Percentiles rank a stretch among this genome's conserved stretches.
Evolutionary conservation across 106 monocot species (phyloP).

Genomic region (Dioscorea alata): DNA sequence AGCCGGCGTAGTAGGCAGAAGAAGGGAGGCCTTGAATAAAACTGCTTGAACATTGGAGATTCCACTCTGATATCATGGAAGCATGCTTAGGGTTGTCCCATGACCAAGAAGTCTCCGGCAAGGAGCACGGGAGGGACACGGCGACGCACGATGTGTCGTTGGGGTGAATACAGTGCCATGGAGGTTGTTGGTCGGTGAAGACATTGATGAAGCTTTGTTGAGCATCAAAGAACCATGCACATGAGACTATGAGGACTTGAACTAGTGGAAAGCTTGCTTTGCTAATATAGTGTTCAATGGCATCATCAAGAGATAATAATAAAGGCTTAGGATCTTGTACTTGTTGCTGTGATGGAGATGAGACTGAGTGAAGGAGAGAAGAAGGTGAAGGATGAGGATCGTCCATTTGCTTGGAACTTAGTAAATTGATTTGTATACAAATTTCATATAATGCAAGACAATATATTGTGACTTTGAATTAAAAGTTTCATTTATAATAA

Average conservation of each 20-base stretch:
- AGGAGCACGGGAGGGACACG: neutral
- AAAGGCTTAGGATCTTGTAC: too few relatives aligned
- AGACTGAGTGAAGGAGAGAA: too few relatives aligned
- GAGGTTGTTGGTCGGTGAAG: conserved; percentile 20
- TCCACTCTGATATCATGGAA: conserved; percentile 22
- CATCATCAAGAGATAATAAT: conserved; percentile 8
- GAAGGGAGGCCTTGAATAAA: conserved; percentile 12
- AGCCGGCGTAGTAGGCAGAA: conserved; percentile 29
- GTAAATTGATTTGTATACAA: too few relatives aligned
- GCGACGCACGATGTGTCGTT: neutral
- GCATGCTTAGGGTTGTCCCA: conserved; percentile 7
- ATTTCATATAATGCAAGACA: too few relatives aligned
- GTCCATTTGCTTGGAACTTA: too few relatives aligned
- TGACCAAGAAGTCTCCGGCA: conserved; percentile 10
- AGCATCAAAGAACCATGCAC: conserved; percentile 23
- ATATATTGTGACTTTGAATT: too few relatives aligned
- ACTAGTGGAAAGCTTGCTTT: conserved; percentile 15
- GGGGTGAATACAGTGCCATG: conserved; percentile 19
- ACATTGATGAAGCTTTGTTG: conserved; percentile 40
- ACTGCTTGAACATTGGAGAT: conserved; percentile 13
- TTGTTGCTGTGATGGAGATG: too few relatives aligned
- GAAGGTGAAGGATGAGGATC: too few relatives aligned
- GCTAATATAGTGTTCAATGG: conserved; percentile 4
- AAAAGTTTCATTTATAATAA: too few relatives aligned
- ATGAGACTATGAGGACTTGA: conserved; percentile 16